Evolutionary conservation across 345 rosid species (phyloP).

Genomic region (Erucastrum elatum): DNA sequence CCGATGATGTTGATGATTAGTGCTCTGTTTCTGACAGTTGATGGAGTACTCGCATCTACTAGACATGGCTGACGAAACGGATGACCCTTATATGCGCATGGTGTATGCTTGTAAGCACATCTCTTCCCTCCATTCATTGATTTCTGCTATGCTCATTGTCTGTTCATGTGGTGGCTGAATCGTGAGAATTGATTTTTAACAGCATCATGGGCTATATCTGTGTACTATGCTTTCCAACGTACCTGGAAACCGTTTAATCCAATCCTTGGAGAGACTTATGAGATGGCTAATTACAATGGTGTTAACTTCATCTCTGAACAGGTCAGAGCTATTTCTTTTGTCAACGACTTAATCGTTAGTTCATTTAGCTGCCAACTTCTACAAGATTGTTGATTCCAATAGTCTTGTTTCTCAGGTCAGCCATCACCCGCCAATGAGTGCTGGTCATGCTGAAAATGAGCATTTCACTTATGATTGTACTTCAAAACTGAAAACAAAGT

Average conservation of each 20-base stretch:
- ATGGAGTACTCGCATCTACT: slow-evolving; percentile 91
- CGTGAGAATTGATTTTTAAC: slow-evolving; percentile 31
- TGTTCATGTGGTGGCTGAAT: slow-evolving; percentile 24
- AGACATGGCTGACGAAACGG: slow-evolving; percentile 86
- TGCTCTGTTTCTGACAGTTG: slow-evolving; percentile 59
- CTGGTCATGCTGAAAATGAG: slow-evolving; percentile 83
- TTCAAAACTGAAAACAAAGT: slow-evolving; percentile 77
- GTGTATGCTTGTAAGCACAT: slow-evolving; percentile 81
- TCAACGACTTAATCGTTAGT: too few species aligned
- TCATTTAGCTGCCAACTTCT: background rate
- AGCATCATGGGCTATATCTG: slow-evolving; percentile 95
- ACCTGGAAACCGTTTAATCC: slow-evolving; percentile 99
- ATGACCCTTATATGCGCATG: slow-evolving; percentile 91
- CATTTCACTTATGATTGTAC: slow-evolving; percentile 74
- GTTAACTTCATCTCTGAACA: slow-evolving; percentile 81
- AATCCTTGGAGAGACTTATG: slow-evolving; percentile 96
- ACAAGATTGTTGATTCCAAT: slow-evolving; percentile 22
- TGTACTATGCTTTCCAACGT: slow-evolving; percentile 82
- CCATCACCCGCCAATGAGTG: slow-evolving; percentile 87
- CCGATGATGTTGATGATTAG: too few species aligned
- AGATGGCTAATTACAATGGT: slow-evolving; percentile 75
- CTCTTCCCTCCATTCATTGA: too few species aligned
- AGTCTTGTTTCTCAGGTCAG: slow-evolving; percentile 54
- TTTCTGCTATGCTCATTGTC: slow-evolving; percentile 10
- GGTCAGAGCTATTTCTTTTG: slow-evolving; percentile 41